Conservation (phyloP, 306 rosid genomes). For the Ormosia emarginata region DNA sequence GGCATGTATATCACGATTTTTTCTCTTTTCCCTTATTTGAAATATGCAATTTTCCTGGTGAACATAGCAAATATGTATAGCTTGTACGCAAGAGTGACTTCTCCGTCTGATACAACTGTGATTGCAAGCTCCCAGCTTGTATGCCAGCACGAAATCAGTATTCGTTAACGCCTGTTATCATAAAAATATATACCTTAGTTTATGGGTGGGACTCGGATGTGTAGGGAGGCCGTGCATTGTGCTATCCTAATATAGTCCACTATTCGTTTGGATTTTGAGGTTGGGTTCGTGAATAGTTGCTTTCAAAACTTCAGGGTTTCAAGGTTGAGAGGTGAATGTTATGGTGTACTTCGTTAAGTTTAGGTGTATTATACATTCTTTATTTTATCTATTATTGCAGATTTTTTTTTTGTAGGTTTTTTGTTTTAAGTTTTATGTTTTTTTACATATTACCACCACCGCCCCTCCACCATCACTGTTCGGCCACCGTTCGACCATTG, state of each 20-base stretch:
- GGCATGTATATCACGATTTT: slow-evolving; percentile 26
- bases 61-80: not conserved
- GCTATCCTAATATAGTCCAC: not conserved
- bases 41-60: not conserved
- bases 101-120: not conserved
- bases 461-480: no score
- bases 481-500: no score
- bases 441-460: no score
- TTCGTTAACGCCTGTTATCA: not conserved
- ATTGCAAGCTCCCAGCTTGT: not conserved
- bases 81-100: not conserved
- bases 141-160: not conserved
- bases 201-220: not conserved
- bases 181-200: no score
- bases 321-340: no score
- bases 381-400: no score
- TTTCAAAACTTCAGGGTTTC: not conserved
- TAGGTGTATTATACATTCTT: no score
- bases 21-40: not conserved
- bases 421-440: no score
- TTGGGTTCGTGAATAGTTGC: not conserved
- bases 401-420: no score
- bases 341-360: no score
- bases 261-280: not conserved
- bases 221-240: not conserved